phyloP scores from a whole-genome alignment of 2,329 filamentous ascomycete species.

The Volutella citrinella region DNA sequence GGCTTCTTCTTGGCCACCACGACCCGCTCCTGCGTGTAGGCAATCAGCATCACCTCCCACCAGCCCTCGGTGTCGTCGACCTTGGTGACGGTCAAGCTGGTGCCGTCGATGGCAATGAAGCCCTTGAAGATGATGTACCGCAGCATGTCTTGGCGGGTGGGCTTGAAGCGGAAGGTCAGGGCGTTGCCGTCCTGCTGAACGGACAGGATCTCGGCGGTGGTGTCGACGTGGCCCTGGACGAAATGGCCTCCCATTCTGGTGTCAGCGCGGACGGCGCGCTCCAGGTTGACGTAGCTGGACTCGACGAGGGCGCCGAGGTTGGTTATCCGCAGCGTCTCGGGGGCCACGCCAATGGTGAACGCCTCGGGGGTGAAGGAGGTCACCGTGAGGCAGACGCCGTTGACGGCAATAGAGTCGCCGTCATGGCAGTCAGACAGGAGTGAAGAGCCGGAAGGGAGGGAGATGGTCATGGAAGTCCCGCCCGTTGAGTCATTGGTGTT shows the following conservation, averaged over 20 bases:
- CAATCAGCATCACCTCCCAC: slow-evolving; percentile 97
- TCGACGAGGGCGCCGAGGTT: slow-evolving; percentile 76
- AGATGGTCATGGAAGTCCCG: slow-evolving; percentile 88
- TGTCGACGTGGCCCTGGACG: slow-evolving; percentile 96
- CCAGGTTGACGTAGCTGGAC: slow-evolving; percentile 78
- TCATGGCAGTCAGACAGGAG: slow-evolving; percentile 81
- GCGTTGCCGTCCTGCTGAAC: slow-evolving; percentile 85
- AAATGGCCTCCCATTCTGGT: slow-evolving; percentile 98
- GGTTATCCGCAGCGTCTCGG: slow-evolving; percentile 92
- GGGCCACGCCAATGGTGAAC: slow-evolving; percentile 93
- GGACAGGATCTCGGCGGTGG: slow-evolving; percentile 70
- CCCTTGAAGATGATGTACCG: slow-evolving; percentile 95
- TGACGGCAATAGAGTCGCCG: slow-evolving; percentile 92
- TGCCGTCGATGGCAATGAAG: slow-evolving; percentile 90
- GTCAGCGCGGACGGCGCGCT: slow-evolving; percentile 84
- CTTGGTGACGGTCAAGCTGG: slow-evolving; percentile 86
- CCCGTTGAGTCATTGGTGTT: slow-evolving; percentile 77
- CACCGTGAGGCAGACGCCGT: slow-evolving; percentile 93
- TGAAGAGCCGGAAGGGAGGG: slow-evolving; percentile 60
- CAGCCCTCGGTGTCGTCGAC: slow-evolving; percentile 78
- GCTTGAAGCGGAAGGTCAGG: slow-evolving; percentile 78
- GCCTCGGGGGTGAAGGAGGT: slow-evolving; percentile 50
- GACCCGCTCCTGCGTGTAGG: slow-evolving; percentile 92
- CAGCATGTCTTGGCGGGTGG: slow-evolving; percentile 66
- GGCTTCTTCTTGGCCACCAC: slow-evolving; percentile 74